Conservation (phyloP, 306 rosid genomes). For the Quercus variabilis region DNA sequence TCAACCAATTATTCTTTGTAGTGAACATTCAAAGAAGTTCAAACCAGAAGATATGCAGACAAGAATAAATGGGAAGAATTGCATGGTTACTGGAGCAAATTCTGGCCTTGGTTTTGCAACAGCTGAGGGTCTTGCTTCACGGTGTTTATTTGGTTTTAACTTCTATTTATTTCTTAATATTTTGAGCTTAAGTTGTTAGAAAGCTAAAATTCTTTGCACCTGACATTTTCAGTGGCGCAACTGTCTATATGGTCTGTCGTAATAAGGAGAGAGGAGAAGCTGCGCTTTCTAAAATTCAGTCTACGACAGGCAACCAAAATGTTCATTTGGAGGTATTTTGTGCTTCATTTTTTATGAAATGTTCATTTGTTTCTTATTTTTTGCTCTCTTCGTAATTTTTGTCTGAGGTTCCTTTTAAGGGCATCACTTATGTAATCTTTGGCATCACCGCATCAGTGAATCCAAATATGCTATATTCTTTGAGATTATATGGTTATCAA, state of each 20-base stretch:
- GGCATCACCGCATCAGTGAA: neutral
- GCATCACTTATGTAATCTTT: neutral
- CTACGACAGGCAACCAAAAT: conserved; percentile 69
- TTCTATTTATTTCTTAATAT: neutral
- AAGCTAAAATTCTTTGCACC: too few relatives aligned
- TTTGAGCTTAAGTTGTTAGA: neutral
- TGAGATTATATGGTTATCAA: neutral
- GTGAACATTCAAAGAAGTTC: conserved; percentile 79
- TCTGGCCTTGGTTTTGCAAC: conserved; percentile 93
- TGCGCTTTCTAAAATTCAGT: conserved; percentile 69
- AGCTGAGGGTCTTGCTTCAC: conserved; percentile 81
- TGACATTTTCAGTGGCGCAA: conserved; percentile 63
- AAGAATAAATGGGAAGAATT: conserved; percentile 66
- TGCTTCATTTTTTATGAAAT: neutral
- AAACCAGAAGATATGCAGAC: conserved; percentile 60
- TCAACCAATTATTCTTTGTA: conserved; percentile 19
- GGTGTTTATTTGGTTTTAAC: conserved; percentile 40
- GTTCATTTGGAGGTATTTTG: conserved; percentile 71
- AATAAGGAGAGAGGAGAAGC: conserved; percentile 87
- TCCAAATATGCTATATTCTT: neutral
- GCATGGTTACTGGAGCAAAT: conserved; percentile 94
- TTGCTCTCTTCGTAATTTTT: neutral
- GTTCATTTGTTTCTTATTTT: neutral
- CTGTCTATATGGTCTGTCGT: conserved; percentile 80
- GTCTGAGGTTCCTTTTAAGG: neutral